Percentiles rank a stretch among this genome's conserved stretches.
Conservation (phyloP, 2,329 filamentous ascomycete genomes). For the Fusarium sp. region DNA sequence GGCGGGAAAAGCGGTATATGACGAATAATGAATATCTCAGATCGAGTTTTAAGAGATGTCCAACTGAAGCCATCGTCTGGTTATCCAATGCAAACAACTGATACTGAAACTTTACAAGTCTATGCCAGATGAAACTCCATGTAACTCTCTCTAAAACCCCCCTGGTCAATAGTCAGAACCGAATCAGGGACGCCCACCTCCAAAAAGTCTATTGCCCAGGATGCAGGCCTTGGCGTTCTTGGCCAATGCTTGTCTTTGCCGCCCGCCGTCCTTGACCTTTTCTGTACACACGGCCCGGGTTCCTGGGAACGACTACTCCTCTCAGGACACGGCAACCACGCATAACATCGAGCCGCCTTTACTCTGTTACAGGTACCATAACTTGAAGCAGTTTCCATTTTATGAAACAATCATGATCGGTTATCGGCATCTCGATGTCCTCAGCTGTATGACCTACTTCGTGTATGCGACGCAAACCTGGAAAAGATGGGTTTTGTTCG, state of each 20-base stretch:
- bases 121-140: background rate
- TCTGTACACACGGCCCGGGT: background rate
- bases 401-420: background rate
- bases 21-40: background rate
- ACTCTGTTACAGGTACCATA: background rate
- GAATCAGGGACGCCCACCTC: background rate
- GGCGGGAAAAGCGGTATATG: background rate
- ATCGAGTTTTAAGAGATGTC: background rate
- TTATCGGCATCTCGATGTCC: background rate
- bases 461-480: background rate
- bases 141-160: background rate
- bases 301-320: background rate
- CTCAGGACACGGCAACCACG: background rate
- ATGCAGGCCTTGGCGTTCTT: background rate
- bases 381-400: background rate
- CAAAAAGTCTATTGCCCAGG: background rate
- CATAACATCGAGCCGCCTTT: background rate
- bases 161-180: background rate
- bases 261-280: background rate
- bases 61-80: background rate
- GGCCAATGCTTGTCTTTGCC: constrained; percentile 15
- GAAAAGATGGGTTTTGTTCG: background rate
- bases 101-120: background rate
- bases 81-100: background rate
- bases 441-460: background rate